Base-by-base conservation (phyloP, 2,329 filamentous ascomycete genomes). In the Botrytis squamosa region DNA sequence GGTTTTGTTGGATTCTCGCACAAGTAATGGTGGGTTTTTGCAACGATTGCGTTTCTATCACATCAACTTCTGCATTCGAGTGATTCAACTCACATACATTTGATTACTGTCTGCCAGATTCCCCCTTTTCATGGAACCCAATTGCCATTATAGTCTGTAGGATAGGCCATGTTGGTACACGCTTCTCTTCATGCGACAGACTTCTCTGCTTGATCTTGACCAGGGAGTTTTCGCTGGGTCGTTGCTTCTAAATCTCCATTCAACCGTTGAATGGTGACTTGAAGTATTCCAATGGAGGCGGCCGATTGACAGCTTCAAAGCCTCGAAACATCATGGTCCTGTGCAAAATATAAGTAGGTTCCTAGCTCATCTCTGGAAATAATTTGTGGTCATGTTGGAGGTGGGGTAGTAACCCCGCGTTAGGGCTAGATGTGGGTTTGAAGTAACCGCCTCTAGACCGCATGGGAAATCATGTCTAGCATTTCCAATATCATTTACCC, bases 381-480 rank as follows among this genome's bases (percentile, higher is more conserved):
- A 42, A 57, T 29, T 68, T 68, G 66, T 57, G 25, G 4, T 57
- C 7, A 22, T 68, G 29, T 33, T 46, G 66, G 49, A 68, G 25
- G 66, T 57, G 66, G 66, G 66, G 66, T 68, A 68, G 65, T 40
- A 33, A 68, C 65, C 36, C 65, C 65, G 65, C 49, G 36, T 68
- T 68, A 68, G 65, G 65, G 65, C 36, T 57, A 68, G n/a, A 68
- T 52, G 49, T 38, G 46, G 65, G 25, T 20, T 67, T 38, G 46
- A 67, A 52, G 40, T 55, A 67, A 55, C 18, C 49, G 25, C 25
- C 25, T 55, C 49, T 5, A 55, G 49, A 55, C 49, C 33, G 33
- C 44, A 38, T 16, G 22, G 36, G 63, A 49, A 36, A 10, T 7
- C 38, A 22, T 49, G n/a, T 33, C n/a, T 46, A 55, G 52, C 14